A percentile compares a stretch with the other conserved stretches of the same genome.
Evolutionary conservation across 2,329 filamentous ascomycete species (phyloP).

Genomic region (Atkinsonella hypoxylon): DNA sequence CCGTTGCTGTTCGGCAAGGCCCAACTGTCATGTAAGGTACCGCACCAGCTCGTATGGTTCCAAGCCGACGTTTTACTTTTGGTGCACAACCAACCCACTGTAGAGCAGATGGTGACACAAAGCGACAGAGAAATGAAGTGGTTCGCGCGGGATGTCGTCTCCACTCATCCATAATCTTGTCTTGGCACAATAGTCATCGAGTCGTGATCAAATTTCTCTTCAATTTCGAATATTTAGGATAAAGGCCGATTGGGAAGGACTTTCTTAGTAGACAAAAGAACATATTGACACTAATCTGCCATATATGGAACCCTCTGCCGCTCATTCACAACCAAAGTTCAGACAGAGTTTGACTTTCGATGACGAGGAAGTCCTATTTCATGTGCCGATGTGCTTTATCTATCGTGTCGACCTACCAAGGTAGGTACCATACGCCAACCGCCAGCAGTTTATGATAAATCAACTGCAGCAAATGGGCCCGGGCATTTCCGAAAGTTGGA

Average conservation of each 20-base stretch:
- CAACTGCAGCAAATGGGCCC: no score
- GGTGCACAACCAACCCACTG: no score
- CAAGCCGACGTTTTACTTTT: slow-evolving; percentile 1
- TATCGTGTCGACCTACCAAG: no score
- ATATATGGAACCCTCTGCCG: neutral
- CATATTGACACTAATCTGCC: no score
- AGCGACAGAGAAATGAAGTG: neutral
- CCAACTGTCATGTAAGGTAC: neutral
- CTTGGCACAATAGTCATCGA: neutral
- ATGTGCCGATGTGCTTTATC: neutral
- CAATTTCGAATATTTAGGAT: neutral
- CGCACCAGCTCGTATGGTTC: neutral
- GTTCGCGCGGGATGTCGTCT: neutral
- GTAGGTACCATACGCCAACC: no score
- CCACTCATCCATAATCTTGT: neutral
- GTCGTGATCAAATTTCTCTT: neutral
- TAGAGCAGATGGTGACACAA: slow-evolving; percentile 1
- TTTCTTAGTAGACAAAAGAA: neutral
- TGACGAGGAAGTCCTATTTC: neutral
- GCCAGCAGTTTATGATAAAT: no score
- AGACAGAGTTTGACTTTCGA: neutral
- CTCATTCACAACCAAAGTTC: neutral
- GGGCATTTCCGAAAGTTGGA: no score
- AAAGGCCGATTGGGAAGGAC: neutral
- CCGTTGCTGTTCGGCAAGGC: neutral